phyloP scores from a whole-genome alignment of 2,329 filamentous ascomycete species.

The Chaetothyriales sp. region DNA sequence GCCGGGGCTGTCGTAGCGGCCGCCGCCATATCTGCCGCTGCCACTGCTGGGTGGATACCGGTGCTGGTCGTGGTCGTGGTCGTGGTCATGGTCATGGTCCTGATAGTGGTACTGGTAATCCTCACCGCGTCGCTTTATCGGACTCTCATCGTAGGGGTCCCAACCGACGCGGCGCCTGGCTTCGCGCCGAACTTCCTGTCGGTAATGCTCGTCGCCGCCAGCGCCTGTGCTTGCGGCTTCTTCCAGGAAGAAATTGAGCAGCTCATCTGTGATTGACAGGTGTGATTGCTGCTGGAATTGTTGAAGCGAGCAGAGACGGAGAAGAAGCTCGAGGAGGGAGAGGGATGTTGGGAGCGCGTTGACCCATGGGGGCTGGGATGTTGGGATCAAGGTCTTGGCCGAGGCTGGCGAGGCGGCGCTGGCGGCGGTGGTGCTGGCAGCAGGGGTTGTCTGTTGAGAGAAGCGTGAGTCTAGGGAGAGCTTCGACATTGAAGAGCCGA shows the following conservation, averaged over 20 bases:
- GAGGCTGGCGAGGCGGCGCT: slow-evolving; percentile 10
- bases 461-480: slow-evolving; percentile 24
- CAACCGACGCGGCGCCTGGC: slow-evolving; percentile 50
- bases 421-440: slow-evolving; percentile 11
- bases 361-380: slow-evolving; percentile 33
- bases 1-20: neutral
- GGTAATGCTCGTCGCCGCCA: slow-evolving; percentile 45
- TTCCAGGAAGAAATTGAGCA: slow-evolving; percentile 73
- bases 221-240: slow-evolving; percentile 52
- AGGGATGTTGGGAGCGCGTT: slow-evolving; percentile 48
- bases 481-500: slow-evolving; percentile 31
- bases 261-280: slow-evolving; percentile 75
- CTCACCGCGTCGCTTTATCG: slow-evolving; percentile 49
- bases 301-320: slow-evolving; percentile 72
- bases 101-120: slow-evolving; percentile 33
- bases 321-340: slow-evolving; percentile 75
- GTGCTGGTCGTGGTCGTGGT: too few species aligned
- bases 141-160: slow-evolving; percentile 57
- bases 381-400: slow-evolving; percentile 22
- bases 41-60: neutral
- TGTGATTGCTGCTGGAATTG: slow-evolving; percentile 85
- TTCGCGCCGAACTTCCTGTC: slow-evolving; percentile 44
- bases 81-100: too few species aligned
- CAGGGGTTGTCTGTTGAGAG: slow-evolving; percentile 13
- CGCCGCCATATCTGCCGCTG: neutral